Evolutionary conservation across 352 stramenopile genomes (phyloP).

Genomic region (Aphanomyces euteiches): DNA sequence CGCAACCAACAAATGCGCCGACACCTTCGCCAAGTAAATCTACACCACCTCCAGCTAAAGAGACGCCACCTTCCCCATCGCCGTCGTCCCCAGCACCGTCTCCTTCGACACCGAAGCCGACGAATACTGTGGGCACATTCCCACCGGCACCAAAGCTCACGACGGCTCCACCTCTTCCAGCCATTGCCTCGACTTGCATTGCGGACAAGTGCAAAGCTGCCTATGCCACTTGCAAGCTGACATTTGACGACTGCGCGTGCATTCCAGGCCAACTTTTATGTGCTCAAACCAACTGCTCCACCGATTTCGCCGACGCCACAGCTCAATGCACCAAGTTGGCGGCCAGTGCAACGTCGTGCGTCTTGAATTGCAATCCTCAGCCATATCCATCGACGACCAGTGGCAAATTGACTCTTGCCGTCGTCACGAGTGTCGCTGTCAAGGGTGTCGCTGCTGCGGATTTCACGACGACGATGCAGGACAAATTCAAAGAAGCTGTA

Average conservation of each 20-base stretch:
- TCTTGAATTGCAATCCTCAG: not conserved
- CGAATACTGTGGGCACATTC: slow-evolving; percentile 7
- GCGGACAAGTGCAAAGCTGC: not conserved
- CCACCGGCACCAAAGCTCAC: not conserved
- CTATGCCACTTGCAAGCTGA: slow-evolving; percentile 1
- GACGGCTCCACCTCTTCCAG: not conserved
- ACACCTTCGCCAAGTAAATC: too few species aligned
- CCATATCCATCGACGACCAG: not conserved
- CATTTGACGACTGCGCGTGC: slow-evolving; percentile 19
- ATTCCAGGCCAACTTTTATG: slow-evolving; percentile 3
- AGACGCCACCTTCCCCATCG: not conserved
- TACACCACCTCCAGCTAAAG: too few species aligned
- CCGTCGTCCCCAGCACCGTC: not conserved
- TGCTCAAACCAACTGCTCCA: not conserved
- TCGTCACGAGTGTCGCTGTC: slow-evolving; percentile 1
- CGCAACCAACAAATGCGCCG: too few species aligned
- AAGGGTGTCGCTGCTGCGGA: slow-evolving; percentile 7
- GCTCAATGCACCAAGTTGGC: not conserved
- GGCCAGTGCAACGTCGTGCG: not conserved
- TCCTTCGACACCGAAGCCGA: not conserved
- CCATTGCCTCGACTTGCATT: slow-evolving; percentile 1
- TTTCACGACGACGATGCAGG: not conserved
- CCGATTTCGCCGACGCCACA: not conserved
- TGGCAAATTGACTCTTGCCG: not conserved
- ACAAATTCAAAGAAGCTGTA: slow-evolving; percentile 3